These are phyloP conservation scores for Fusarium cyanostomum DNA, from an alignment of 2,329 filamentous ascomycete species.

Conservation along the genomic window DNA sequence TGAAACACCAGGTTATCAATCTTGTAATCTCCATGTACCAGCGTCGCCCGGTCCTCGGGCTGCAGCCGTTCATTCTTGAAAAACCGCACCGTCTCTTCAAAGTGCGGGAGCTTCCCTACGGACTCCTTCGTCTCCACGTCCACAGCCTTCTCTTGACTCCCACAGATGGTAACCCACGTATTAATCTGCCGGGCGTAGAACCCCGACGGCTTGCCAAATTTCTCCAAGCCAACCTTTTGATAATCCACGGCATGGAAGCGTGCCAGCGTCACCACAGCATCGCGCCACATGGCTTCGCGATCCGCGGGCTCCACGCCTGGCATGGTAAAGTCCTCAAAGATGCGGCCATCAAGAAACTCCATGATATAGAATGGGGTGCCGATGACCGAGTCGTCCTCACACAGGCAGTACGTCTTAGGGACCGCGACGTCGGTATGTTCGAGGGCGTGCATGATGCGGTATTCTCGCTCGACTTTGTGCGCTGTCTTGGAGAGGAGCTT, in stretches of 20 bases:
- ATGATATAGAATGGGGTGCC: constrained; percentile 98
- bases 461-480: constrained; percentile 96
- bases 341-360: constrained; percentile 92
- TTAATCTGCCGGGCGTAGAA: constrained; percentile 89
- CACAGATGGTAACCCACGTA: constrained; percentile 82
- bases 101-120: constrained; percentile 86
- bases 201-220: constrained; percentile 76
- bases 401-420: constrained; percentile 83
- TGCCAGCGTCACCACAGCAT: constrained; percentile 83
- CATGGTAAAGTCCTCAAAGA: constrained; percentile 88
- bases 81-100: constrained; percentile 81
- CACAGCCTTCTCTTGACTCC: constrained; percentile 76
- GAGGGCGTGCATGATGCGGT: constrained; percentile 87
- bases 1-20: constrained; percentile 93
- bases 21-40: constrained; percentile 97
- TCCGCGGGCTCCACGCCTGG: constrained; percentile 75
- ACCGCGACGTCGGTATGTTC: constrained; percentile 83
- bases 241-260: constrained; percentile 82
- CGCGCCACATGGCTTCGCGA: constrained; percentile 83
- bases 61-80: constrained; percentile 76
- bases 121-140: constrained; percentile 80
- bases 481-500: constrained; percentile 91
- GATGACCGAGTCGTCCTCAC: constrained; percentile 81
- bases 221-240: constrained; percentile 71
- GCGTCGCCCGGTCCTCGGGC: constrained; percentile 78